A percentile compares a stretch with the other conserved stretches of the same genome.
These are phyloP conservation scores for Aureobasidium sp. DNA, from an alignment of 2,329 filamentous ascomycete genomes.

Conservation along the genomic window DNA sequence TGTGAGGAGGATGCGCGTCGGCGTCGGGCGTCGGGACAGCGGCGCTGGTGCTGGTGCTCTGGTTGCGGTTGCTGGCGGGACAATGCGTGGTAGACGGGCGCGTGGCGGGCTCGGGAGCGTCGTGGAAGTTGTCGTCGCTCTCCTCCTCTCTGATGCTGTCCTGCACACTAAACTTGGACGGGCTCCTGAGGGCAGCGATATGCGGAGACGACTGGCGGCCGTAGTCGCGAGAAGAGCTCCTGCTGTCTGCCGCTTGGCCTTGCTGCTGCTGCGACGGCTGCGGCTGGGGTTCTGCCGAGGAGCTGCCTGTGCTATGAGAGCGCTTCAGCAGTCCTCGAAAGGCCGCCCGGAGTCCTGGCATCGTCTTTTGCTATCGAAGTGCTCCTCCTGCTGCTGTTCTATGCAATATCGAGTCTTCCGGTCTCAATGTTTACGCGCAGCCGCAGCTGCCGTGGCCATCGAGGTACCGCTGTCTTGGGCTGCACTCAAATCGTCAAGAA, in stretches of 20 bases:
- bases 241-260: background rate
- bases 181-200: background rate
- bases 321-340: conserved; percentile 1
- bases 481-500: background rate
- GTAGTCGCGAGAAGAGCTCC: background rate
- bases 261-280: background rate
- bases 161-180: conserved; percentile 10
- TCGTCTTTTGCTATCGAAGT: too few species aligned
- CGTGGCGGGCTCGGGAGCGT: background rate
- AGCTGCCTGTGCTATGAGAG: conserved; percentile 4
- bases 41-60: background rate
- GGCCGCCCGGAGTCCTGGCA: conserved; percentile 1
- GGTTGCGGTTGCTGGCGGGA: background rate
- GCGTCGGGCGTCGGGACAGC: background rate
- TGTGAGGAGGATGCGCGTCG: background rate
- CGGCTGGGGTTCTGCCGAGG: conserved; percentile 6
- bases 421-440: background rate
- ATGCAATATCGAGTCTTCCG: background rate
- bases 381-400: too few species aligned
- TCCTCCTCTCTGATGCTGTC: conserved; percentile 8
- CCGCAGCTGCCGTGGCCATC: background rate
- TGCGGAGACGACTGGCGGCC: background rate
- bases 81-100: background rate
- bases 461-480: background rate
- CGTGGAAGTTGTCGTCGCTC: conserved; percentile 1